These are phyloP conservation scores for Lunasporangiospora selenospora DNA, from an alignment of 192 early-diverging fungal genomes.

Conservation along the genomic window DNA sequence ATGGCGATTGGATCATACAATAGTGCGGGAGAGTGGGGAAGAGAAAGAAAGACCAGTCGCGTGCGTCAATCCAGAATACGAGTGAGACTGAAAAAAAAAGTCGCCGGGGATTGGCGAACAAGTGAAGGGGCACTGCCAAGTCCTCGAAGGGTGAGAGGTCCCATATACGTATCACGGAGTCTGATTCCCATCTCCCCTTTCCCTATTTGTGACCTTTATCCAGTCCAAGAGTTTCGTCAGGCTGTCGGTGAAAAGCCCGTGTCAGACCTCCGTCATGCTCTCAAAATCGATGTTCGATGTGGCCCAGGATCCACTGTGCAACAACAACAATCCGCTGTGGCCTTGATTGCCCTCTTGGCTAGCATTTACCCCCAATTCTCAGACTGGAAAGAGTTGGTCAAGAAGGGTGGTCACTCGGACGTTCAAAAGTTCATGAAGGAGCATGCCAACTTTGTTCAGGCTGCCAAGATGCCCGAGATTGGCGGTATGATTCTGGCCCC, in stretches of 20 bases:
- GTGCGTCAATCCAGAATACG: too few species aligned
- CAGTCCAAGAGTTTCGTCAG: constrained; percentile 86
- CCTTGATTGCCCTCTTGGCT: constrained; percentile 79
- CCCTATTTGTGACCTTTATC: neutral
- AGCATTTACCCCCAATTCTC: constrained; percentile 77
- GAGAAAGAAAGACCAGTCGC: too few species aligned
- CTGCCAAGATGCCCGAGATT: constrained; percentile 56
- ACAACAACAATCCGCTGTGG: constrained; percentile 78
- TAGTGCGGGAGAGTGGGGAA: too few species aligned
- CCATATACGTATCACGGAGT: neutral
- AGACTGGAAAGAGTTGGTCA: constrained; percentile 94
- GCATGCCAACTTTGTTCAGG: constrained; percentile 50
- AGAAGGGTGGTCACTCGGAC: constrained; percentile 75
- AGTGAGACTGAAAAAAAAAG: too few species aligned
- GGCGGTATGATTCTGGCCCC: constrained; percentile 62
- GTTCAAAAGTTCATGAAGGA: constrained; percentile 78
- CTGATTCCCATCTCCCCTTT: neutral
- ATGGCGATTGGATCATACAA: too few species aligned
- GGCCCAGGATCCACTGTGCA: constrained; percentile 68
- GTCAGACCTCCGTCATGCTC: constrained; percentile 78
- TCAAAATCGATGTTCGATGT: constrained; percentile 82
- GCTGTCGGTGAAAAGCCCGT: constrained; percentile 81
- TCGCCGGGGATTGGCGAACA: too few species aligned
- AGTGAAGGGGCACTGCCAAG: too few species aligned
- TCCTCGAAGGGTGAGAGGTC: too few species aligned